Evolutionary conservation across 1,139 yeast genomes (phyloP).

Genomic region (Candida tropicalis): DNA sequence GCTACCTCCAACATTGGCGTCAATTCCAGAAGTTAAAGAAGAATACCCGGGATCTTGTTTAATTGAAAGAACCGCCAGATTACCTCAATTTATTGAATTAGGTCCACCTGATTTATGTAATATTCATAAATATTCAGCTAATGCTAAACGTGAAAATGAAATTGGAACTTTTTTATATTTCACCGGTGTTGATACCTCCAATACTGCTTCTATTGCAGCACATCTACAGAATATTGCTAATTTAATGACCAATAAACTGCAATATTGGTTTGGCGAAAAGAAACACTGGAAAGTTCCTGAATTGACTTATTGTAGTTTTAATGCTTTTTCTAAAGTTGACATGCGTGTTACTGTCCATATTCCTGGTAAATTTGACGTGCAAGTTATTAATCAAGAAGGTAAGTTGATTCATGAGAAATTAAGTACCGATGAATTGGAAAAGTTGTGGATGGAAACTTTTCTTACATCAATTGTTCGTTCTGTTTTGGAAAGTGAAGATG

Average conservation of each 20-base stretch:
- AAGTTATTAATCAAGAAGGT: constrained; percentile 51
- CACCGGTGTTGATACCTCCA: constrained; percentile 60
- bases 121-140: constrained; percentile 50
- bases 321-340: constrained; percentile 68
- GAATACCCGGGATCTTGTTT: constrained; percentile 53
- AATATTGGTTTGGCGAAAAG: constrained; percentile 64
- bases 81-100: constrained; percentile 51
- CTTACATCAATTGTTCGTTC: constrained; percentile 68
- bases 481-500: constrained; percentile 69
- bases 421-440: constrained; percentile 37
- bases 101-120: constrained; percentile 95
- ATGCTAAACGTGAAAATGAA: constrained; percentile 40
- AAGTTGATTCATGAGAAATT: constrained; percentile 43
- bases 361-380: constrained; percentile 57
- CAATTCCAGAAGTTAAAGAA: constrained; percentile 56
- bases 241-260: constrained; percentile 57
- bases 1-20: constrained; percentile 48
- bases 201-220: constrained; percentile 64
- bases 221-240: constrained; percentile 79
- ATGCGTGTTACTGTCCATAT: constrained; percentile 71
- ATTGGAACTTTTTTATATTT: constrained; percentile 58
- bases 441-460: constrained; percentile 68
- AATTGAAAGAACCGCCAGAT: constrained; percentile 54
- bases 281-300: constrained; percentile 77
- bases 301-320: constrained; percentile 51